These are phyloP conservation scores for Trichoderma breve DNA, from an alignment of 2,329 filamentous ascomycete genomes.

Conservation along the genomic window DNA sequence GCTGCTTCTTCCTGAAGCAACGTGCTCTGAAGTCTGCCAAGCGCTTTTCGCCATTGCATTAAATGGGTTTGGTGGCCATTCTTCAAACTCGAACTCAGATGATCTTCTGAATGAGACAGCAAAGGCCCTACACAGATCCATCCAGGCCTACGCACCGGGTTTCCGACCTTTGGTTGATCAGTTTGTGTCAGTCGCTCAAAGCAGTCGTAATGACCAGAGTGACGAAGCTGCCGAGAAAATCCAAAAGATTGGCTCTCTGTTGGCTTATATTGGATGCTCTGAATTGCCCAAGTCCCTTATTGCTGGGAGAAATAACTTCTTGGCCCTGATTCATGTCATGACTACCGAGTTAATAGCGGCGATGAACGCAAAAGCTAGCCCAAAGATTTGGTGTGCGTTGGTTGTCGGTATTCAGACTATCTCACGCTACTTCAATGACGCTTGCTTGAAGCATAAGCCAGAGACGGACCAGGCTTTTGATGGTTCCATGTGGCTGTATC, in stretches of 20 bases:
- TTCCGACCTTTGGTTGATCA: conserved; percentile 36
- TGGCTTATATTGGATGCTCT: conserved; percentile 52
- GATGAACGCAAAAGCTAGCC: conserved; percentile 33
- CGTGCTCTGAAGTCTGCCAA: conserved; percentile 40
- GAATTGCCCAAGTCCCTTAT: conserved; percentile 31
- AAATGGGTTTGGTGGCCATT: conserved; percentile 25
- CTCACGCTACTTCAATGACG: conserved; percentile 41
- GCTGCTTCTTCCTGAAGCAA: conserved; percentile 36
- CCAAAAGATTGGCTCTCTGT: conserved; percentile 40
- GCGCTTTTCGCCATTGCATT: conserved; percentile 33
- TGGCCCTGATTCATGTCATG: conserved; percentile 39
- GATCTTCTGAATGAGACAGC: conserved; percentile 43
- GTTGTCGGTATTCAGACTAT: conserved; percentile 38
- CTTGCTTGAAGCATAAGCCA: conserved; percentile 33
- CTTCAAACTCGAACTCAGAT: conserved; percentile 30
- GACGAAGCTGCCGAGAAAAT: conserved; percentile 31
- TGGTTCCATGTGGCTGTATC: conserved; percentile 28
- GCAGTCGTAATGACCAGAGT: conserved; percentile 24
- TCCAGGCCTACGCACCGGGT: conserved; percentile 36
- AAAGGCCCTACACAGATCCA: conserved; percentile 40
- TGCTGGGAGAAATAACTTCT: conserved; percentile 40
- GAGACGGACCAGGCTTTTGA: conserved; percentile 25
- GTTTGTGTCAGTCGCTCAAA: conserved; percentile 29
- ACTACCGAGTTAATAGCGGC: conserved; percentile 36
- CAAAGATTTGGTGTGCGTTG: conserved; percentile 40